Percentiles rank a stretch among this genome's conserved stretches.
phyloP scores from a whole-genome alignment of 2,329 filamentous ascomycete species.

The Lecanicillium sp. region DNA sequence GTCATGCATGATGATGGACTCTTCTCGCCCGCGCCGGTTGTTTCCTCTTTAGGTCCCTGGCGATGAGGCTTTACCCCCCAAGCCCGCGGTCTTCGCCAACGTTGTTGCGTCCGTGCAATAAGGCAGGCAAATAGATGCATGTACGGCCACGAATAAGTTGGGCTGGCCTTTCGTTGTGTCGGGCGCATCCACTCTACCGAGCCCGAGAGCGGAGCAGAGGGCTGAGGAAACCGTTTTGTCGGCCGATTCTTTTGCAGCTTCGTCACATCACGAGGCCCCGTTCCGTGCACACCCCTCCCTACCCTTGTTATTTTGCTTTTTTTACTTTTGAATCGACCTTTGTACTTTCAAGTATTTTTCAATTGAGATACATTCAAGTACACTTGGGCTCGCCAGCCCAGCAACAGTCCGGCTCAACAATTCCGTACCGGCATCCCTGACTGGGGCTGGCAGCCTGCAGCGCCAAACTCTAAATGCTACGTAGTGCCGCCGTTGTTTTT shows the following conservation, averaged over 20 bases:
- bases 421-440: background rate
- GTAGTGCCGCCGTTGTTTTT: background rate
- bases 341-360: background rate
- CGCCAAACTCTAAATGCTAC: background rate
- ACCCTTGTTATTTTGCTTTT: background rate
- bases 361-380: background rate
- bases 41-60: too few relatives aligned
- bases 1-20: too few relatives aligned
- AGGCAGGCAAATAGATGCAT: too few relatives aligned
- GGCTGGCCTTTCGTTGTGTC: too few relatives aligned
- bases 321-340: too few relatives aligned
- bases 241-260: background rate
- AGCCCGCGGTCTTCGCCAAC: too few relatives aligned
- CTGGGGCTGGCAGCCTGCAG: background rate
- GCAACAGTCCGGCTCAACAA: background rate
- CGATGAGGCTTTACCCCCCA: too few relatives aligned
- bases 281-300: background rate
- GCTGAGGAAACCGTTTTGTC: constrained; percentile 5
- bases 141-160: too few relatives aligned
- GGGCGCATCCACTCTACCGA: too few relatives aligned
- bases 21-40: too few relatives aligned
- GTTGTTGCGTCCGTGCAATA: too few relatives aligned
- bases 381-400: background rate
- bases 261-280: background rate
- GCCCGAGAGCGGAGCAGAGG: too few relatives aligned